Evolutionary conservation across 345 rosid genomes (phyloP), one percentile per base, ranked within the genome.

Genomic region (Rhizophora apiculata): DNA sequence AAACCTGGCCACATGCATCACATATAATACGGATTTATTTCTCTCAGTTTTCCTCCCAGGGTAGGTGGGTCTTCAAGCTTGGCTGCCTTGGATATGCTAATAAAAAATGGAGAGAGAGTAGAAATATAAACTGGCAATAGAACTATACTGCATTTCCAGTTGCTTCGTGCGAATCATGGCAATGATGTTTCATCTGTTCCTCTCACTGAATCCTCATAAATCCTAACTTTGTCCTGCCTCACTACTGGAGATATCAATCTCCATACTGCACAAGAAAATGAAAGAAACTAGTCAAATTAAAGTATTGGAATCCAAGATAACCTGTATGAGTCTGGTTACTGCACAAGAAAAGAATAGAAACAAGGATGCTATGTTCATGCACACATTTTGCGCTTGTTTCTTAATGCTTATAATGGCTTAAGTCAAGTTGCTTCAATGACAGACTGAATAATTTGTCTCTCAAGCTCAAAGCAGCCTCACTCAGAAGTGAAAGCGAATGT

Each of bases 181-280:
- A 49, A 52, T 66, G 67, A 52, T 67, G 72, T 59, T 31, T 72
- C 69, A 48, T 71, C 55, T 11, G 18, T 71, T 78, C 72, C 81
- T 70, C 74, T 75, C 32, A 34, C 43, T 30, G 74, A 64, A 65
- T 77, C 75, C 48, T 77, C 81, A 13, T 73, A 60, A 74, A 74
- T 69, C 80, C 60, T 62, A 67, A 82, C 87, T 78, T 81, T 80
- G 22, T 84, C 76, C 72, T 84, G 83, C 74, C 85, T 88, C 64
- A 84, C 78, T 29, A 74, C 78, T 19, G 93, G 96, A 30, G 84
- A 81, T 68, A 93, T 83, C 88, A 93, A 68, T 70, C 81, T 85
- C 98, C 96, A 90, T 56, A 86, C 98, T 93, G 85, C 80, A 78
- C 19, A 60, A 6, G 4, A 64, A 53, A 16, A 21, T 21, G 24